Base-by-base conservation (phyloP, 169 alveolate genomes). In the Eimeria zaria region DNA sequence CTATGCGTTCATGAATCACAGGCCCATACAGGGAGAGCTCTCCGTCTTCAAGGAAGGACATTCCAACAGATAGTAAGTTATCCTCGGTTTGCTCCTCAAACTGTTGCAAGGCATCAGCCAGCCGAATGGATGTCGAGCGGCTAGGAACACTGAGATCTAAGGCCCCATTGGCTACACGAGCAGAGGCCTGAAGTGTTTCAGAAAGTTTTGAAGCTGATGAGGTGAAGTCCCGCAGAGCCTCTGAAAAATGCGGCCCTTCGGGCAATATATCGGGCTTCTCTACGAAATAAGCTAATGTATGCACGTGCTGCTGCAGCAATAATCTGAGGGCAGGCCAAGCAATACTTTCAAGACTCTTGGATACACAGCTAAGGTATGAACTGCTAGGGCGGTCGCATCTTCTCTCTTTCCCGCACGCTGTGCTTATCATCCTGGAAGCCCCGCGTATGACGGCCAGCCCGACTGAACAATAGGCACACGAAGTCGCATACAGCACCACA, bases 11-110 rank as follows among this genome's bases (percentile, higher is more conserved):
- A n/a, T 55, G 81, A 87, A 87, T 41, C 39, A 24, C 44, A 22
- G 93, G 93, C 46, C 93, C 93, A 41, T 87, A 87, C 51, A 87
- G 44, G 81, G 80, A 87, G 44, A 87, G 36, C 30, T 87, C 81
- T 55, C 93, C 93, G 81, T 87, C 93, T 39, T 87, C 93, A 62
- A 87, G 81, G 64, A 87, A 87, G 12, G 93, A 58, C 60, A 87
- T 24, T 11, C 93, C 81, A 36, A 62, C 73, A 14, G 60, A 83
- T 20, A 87, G 93, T 27, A 87, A 36, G 71, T 87, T 87, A 36
- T 87, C 81, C n/a, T 87, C 81, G 12, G 44, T 48, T 22, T 36
- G 27, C 16, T 5, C 8, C 41, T 8, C 46, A 62, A 87, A 87
- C 51, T 58, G 41, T 71, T 39, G 39, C 81, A 87, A 41, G 18